Evolutionary conservation across 2,329 filamentous ascomycete genomes (phyloP), one percentile per base, ranked within the genome.

Genomic region (Allantophomopsis cytisporea): DNA sequence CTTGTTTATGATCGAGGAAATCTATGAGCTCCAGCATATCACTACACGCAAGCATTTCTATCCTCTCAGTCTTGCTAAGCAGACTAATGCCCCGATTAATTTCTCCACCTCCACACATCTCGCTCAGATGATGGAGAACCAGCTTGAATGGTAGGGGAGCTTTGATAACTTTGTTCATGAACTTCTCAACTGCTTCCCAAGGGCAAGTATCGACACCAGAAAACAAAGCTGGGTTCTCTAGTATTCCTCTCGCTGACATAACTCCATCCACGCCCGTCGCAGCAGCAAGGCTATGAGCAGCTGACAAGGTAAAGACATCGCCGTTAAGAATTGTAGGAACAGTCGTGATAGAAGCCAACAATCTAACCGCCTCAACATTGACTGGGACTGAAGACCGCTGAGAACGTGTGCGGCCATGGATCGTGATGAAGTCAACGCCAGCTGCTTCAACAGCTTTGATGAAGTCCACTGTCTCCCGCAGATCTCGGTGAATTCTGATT

Each of bases 261-360:
- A 83, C 70, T 30, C 80, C 76, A 1, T 69, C 59, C 7, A 78
- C 63, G 28, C 68, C 61, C 5, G 50, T 49, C 13, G 35, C 20
- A 3, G 38, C 14, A 1, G 66, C 71, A 32, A 65, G 59, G 21
- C 54, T 41, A 2, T 43, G 34, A 0, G 45, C 47, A 39, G 47
- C 41, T 0, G 36, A 18, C 2, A 79, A 60, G 21, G 73, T 68
- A 47, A 80, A 82, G 15, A 81, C 70, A 48, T 83, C 79, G 13
- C 80, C 79, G n/a, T 80, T 83, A 3, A 79, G 68, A 6, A 83
- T 60, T 31, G 81, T 66, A 0, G 78, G 80, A 0, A 83, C 63
- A 3, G n/a, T 60, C 62, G 37, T 62, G 51, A 37, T 70, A 59
- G 51, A 71, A 69, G 43, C 38, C 2, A 56, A 33, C 1, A 51